Base-by-base conservation (phyloP, 495 filamentous ascomycete species). In the Aspergillus nanangensis region DNA sequence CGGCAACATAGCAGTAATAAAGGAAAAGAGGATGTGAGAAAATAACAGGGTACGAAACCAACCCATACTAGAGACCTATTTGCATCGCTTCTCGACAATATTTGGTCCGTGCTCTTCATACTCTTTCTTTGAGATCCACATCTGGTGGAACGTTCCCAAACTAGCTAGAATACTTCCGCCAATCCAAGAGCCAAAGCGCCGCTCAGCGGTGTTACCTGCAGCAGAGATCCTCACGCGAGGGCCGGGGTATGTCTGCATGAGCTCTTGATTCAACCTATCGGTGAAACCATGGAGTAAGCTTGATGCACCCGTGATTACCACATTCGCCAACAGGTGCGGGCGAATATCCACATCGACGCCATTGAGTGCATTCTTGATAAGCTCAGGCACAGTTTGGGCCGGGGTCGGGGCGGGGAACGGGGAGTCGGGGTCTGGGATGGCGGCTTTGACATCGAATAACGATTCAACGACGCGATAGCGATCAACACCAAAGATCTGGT, bases 91-190 rank as follows among this genome's bases (percentile, higher is more conserved):
- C 60, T 80, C 75, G n/a, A 81, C 72, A 55, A 82, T 80, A 47
- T 72, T 70, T 25, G 74, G 62, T 2, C 78, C 79, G 53, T 79
- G 71, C 48, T 82, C 76, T 4, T 82, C 79, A 47, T 78, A 80
- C 46, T 79, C 77, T 55, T 82, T 81, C 69, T 77, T 78, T 17
- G 83, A 89, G 51, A 99, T 90, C 93, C 93, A 99, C 87, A 97
- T 87, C 66, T 96, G 92, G 72, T 99, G 93, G 66, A 99, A 99
- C n/a, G 89, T 95, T 8, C 94, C 94, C 72, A 99, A 65, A 69
- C 90, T 96, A 3, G 86, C 92, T 56, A 97, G 70, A 53, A 99
- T 96, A 71, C 90, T 96, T 11, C 93, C 93, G 19, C 93, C 93
- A 51, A 99, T 86, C 94, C 94, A 99, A 22, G 84, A 83, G 10